Evolutionary conservation across 1,284 basidiomycete genomes (phyloP).

Genomic region (Gymnopus androsaceus): DNA sequence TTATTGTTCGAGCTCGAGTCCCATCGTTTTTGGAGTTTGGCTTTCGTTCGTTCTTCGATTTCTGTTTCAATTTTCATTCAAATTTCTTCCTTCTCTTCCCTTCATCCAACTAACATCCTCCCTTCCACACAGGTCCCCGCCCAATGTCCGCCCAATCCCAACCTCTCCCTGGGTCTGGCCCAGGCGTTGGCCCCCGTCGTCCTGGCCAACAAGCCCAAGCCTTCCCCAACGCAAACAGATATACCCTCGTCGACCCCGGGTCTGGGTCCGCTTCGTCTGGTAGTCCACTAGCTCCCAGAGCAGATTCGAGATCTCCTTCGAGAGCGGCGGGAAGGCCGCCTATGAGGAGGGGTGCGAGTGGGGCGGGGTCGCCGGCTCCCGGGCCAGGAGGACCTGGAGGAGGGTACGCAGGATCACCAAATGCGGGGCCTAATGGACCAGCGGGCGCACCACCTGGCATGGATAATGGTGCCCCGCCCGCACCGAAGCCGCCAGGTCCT

Average conservation of each 20-base stretch:
- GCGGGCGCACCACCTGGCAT: neutral
- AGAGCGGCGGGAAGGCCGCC: neutral
- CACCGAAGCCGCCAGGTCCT: constrained; percentile 38
- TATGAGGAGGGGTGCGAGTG: neutral
- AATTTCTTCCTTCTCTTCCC: too few species aligned
- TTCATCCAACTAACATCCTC: neutral
- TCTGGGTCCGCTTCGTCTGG: constrained; percentile 15
- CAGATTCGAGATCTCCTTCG: neutral
- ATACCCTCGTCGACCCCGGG: constrained; percentile 43
- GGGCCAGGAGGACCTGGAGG: too few species aligned
- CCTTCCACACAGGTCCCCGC: neutral
- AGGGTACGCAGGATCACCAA: neutral
- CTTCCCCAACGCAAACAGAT: constrained; percentile 39
- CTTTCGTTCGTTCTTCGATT: too few species aligned
- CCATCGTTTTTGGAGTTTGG: too few species aligned
- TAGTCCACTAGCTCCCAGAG: neutral
- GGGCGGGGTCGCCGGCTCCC: too few species aligned
- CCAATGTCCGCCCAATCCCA: neutral
- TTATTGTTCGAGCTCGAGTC: too few species aligned
- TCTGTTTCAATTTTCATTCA: too few species aligned
- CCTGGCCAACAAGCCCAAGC: constrained; percentile 16
- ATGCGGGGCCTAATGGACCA: constrained; percentile 17
- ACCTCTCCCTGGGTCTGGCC: constrained; percentile 4
- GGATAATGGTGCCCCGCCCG: neutral
- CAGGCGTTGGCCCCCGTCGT: constrained; percentile 19